Evolutionary conservation across 2,329 filamentous ascomycete species (phyloP).

Genomic region (Colletotrichum brevisporum): DNA sequence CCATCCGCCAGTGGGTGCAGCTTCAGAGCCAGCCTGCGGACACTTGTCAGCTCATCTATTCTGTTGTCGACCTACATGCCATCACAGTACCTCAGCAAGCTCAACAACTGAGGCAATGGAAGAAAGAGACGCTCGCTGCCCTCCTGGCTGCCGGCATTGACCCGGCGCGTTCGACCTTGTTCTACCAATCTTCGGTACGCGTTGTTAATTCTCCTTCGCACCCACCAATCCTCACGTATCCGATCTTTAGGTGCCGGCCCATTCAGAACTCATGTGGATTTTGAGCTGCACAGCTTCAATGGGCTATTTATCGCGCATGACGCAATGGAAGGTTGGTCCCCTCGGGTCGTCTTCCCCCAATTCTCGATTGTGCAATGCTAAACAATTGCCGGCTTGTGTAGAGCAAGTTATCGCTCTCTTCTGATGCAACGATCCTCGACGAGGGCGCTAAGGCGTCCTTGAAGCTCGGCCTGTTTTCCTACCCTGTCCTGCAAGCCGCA

Average conservation of each 20-base stretch:
- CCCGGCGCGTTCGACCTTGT: conserved; percentile 82
- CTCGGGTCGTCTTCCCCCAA: not conserved
- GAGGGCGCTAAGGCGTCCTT: conserved; percentile 71
- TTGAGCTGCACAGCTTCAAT: conserved; percentile 91
- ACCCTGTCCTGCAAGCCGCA: conserved; percentile 94
- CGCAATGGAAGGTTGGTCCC: conserved; percentile 89
- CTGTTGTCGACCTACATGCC: conserved; percentile 93
- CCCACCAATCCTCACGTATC: not conserved
- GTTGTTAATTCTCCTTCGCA: not conserved
- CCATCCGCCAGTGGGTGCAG: conserved; percentile 86
- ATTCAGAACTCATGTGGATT: conserved; percentile 97
- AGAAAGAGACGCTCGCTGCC: conserved; percentile 82
- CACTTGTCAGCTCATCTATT: conserved; percentile 80
- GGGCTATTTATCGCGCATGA: conserved; percentile 98
- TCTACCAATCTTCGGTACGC: conserved; percentile 80
- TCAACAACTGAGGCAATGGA: conserved; percentile 71
- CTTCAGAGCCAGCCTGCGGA: conserved; percentile 76
- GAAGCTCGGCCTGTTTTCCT: conserved; percentile 93
- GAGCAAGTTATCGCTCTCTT: conserved; percentile 80
- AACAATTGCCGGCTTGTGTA: conserved; percentile 49
- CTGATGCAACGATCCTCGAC: conserved; percentile 71
- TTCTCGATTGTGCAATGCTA: not conserved
- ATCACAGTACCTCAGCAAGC: conserved; percentile 84
- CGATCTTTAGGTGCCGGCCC: conserved; percentile 73
- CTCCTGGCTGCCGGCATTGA: conserved; percentile 88